phyloP scores from a whole-genome alignment of 345 rosid species.

The Ceriops tagal region DNA sequence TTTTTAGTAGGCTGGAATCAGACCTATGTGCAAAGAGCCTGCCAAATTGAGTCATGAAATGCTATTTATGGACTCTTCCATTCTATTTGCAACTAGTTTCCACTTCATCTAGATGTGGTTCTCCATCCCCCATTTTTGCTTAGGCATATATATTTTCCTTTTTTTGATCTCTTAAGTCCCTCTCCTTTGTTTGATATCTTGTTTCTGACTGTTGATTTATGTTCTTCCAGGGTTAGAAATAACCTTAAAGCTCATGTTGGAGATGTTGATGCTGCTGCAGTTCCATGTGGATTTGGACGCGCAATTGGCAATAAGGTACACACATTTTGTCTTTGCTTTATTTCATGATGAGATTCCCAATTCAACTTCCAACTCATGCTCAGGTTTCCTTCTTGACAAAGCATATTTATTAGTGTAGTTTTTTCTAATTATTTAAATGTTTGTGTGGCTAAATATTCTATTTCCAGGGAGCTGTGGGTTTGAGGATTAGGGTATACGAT shows the following conservation, averaged over 20 bases:
- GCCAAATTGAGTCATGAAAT: conserved; percentile 2
- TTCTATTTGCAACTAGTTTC: neutral
- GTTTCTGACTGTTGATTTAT: conserved; percentile 10
- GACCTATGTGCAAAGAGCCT: neutral
- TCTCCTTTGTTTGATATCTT: neutral
- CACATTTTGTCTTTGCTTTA: neutral
- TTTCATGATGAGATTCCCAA: neutral
- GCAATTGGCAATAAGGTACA: conserved; percentile 95
- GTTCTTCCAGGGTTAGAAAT: conserved; percentile 70
- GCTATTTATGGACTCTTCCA: neutral
- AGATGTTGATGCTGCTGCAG: conserved; percentile 94
- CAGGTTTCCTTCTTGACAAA: no score
- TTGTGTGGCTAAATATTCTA: conserved; percentile 3
- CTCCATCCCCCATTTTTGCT: neutral
- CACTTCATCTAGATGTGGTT: neutral
- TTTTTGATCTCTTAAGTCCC: neutral
- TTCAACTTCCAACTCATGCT: no score
- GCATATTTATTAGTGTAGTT: no score
- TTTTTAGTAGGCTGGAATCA: neutral
- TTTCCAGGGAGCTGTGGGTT: conserved; percentile 72
- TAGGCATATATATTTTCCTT: neutral
- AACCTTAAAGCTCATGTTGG: conserved; percentile 76
- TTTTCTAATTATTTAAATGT: neutral
- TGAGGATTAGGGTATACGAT: conserved; percentile 64
- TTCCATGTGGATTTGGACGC: conserved; percentile 98